These are phyloP conservation scores for Apiotrichum siamense DNA, from an alignment of 1,284 basidiomycete species.

Conservation along the genomic window DNA sequence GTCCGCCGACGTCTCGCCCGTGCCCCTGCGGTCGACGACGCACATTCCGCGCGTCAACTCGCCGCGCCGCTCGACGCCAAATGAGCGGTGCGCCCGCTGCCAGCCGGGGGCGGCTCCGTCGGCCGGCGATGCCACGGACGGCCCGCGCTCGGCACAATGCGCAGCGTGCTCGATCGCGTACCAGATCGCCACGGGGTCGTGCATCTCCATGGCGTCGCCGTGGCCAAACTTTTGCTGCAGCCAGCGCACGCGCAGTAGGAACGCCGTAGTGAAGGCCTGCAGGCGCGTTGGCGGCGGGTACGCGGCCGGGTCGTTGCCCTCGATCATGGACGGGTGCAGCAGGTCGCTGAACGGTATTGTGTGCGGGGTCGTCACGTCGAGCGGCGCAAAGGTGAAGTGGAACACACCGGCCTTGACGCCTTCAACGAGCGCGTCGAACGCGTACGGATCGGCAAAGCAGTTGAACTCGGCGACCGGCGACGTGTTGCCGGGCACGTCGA, in stretches of 20 bases:
- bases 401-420: constrained; percentile 31
- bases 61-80: constrained; percentile 47
- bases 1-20: constrained; percentile 26
- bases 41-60: constrained; percentile 50
- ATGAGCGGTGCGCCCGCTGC: constrained; percentile 34
- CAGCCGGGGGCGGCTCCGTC: constrained; percentile 31
- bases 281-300: constrained; percentile 40
- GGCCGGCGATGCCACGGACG: background rate
- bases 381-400: constrained; percentile 63
- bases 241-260: constrained; percentile 67
- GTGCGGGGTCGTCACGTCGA: constrained; percentile 76
- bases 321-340: constrained; percentile 53
- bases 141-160: constrained; percentile 13
- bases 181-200: constrained; percentile 48
- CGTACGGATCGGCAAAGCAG: constrained; percentile 87
- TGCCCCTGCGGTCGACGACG: constrained; percentile 47
- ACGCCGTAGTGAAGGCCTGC: constrained; percentile 67
- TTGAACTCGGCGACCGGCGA: constrained; percentile 82
- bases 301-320: constrained; percentile 33
- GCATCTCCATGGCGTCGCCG: constrained; percentile 75
- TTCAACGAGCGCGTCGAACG: constrained; percentile 56
- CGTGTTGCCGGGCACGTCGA: constrained; percentile 90
- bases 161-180: constrained; percentile 54
- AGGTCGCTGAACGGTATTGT: constrained; percentile 62
- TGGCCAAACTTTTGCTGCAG: constrained; percentile 59